phyloP scores from a whole-genome alignment of 2,329 filamentous ascomycete species.

The Metarhizium sp. region DNA sequence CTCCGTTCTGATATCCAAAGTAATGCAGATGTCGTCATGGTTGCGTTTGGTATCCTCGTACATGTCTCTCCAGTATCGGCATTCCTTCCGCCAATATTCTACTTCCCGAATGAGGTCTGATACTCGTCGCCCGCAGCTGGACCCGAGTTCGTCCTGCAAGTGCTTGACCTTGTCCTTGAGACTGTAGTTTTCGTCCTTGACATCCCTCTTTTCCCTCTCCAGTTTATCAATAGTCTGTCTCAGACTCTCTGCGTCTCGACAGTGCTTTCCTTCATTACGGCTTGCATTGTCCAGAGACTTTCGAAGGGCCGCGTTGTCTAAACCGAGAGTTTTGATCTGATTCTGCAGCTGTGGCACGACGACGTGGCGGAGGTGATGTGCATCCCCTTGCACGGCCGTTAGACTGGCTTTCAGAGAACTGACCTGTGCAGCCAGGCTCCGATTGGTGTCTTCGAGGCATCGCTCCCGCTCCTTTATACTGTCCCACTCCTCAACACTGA shows the following conservation, averaged over 20 bases:
- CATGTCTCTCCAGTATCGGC: constrained; percentile 20
- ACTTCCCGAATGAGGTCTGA: constrained; percentile 23
- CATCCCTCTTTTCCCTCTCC: constrained; percentile 24
- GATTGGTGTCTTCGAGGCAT: constrained; percentile 24
- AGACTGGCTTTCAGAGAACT: constrained; percentile 25
- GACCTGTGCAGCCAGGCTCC: constrained; percentile 21
- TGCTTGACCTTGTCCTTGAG: constrained; percentile 24
- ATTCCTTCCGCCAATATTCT: constrained; percentile 24
- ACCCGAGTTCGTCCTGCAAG: constrained; percentile 23
- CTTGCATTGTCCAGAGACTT: constrained; percentile 24
- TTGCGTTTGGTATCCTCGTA: constrained; percentile 17
- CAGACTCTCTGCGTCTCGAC: constrained; percentile 21
- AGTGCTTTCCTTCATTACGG: constrained; percentile 20
- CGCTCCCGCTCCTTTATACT: constrained; percentile 26
- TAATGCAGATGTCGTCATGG: constrained; percentile 18
- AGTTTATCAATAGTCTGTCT: constrained; percentile 24
- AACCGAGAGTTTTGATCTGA: constrained; percentile 25
- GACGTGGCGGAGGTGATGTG: constrained; percentile 21
- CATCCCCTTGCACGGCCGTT: constrained; percentile 24
- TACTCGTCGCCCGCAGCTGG: constrained; percentile 21
- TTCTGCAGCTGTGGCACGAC: constrained; percentile 26
- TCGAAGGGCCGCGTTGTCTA: constrained; percentile 30
- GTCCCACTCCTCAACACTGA: constrained; percentile 28
- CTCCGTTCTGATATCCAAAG: constrained; percentile 19
- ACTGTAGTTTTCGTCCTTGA: constrained; percentile 22